Evolutionary conservation across 192 early-diverging fungal species (phyloP).

Genomic region (Mortierella hygrophila): DNA sequence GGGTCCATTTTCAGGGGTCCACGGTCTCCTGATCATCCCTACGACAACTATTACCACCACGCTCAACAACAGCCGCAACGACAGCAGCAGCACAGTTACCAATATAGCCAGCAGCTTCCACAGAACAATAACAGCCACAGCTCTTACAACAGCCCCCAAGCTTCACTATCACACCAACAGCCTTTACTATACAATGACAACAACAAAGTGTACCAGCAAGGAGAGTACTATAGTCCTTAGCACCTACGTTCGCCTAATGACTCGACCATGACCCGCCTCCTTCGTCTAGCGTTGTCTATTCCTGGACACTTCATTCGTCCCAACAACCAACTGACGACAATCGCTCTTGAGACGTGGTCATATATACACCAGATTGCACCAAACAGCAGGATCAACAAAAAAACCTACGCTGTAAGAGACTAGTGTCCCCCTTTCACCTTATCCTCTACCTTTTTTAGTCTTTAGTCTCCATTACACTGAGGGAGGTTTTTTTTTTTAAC

Average conservation of each 20-base stretch:
- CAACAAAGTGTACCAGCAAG: no score
- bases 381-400: neutral
- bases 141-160: constrained; percentile 1
- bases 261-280: neutral
- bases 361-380: no score
- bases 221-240: no score
- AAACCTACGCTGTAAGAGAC: neutral
- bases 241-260: no score
- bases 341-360: neutral
- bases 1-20: neutral
- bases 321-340: no score
- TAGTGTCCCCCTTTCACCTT: neutral
- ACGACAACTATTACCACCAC: neutral
- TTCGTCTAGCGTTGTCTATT: neutral
- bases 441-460: neutral
- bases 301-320: neutral
- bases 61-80: neutral
- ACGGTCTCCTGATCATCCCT: neutral
- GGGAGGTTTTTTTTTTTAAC: no score
- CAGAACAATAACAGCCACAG: constrained; percentile 5
- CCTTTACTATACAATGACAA: neutral
- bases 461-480: neutral
- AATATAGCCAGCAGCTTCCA: neutral
- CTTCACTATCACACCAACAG: neutral
- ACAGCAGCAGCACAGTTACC: neutral